Evolutionary conservation across 1,284 basidiomycete genomes (phyloP), one percentile per base, ranked within the genome.

Genomic region (Trichosporon asahii): DNA sequence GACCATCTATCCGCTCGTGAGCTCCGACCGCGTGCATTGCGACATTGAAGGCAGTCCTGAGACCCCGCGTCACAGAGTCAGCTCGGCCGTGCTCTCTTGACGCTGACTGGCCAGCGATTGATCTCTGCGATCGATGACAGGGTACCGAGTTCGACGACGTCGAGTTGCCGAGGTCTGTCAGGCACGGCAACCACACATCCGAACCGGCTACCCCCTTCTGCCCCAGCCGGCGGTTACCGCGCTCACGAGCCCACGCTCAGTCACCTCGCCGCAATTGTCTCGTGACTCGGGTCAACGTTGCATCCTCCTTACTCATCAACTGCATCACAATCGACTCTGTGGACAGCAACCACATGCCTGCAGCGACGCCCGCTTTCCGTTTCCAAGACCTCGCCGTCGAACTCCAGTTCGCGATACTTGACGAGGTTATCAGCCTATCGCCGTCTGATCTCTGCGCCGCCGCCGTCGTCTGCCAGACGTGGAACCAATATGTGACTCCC

Each of bases 371-470:
- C 27, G 27, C 57, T 29, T 61, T 61, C 57, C 57, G 57, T 6
- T 61, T 73, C 4, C 60, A 49, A 37, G 70, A 68, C 14, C 69
- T 70, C 66, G 64, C 68, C 8, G 37, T 65, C 12, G 69, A 70
- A 23, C 65, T 70, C 14, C 61, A 70, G 61, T n/a, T 67, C 60
- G 46, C 18, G 31, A 67, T 73, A 31, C 65, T 69, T 14, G 40
- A 63, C 25, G 29, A 68, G 18, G 27, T 71, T 18, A 64, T 46
- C n/a, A 64, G 33, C 15, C 66, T 71, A 1, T 61, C 70, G 3
- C 23, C n/a, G 3, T 18, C 66, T 2, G 66, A 68, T 37, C 53
- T 73, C 8, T 55, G 29, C 35, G 27, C 64, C 11, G 72, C 70
- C 0, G 64, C 60, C 0, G 53, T 65, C 46, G 66, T 68, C 31